phyloP scores from a whole-genome alignment of 306 rosid species.

The Quillaja saponaria region DNA sequence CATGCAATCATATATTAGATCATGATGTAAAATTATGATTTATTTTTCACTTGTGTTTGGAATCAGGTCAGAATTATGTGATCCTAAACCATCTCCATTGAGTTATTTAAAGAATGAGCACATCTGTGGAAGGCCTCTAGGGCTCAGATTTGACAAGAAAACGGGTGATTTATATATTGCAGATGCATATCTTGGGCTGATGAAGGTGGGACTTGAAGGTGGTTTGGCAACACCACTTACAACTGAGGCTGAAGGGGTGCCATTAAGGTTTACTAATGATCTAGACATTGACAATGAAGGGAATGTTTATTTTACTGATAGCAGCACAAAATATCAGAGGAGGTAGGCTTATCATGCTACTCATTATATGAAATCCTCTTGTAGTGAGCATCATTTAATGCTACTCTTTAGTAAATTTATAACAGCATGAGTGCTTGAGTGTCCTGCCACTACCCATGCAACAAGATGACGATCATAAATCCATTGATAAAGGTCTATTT shows the following conservation, averaged over 20 bases:
- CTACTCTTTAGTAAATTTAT: background rate
- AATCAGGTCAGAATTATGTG: slow-evolving; percentile 73
- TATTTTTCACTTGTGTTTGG: background rate
- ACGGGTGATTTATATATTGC: slow-evolving; percentile 91
- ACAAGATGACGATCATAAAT: slow-evolving; percentile 5
- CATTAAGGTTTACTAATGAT: slow-evolving; percentile 74
- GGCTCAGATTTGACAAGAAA: slow-evolving; percentile 88
- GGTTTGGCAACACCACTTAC: slow-evolving; percentile 79
- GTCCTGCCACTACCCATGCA: background rate
- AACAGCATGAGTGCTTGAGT: slow-evolving; percentile 5
- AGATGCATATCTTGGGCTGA: slow-evolving; percentile 81
- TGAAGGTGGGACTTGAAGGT: slow-evolving; percentile 91
- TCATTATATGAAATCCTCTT: background rate
- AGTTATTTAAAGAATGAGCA: slow-evolving; percentile 78
- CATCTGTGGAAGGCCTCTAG: slow-evolving; percentile 95
- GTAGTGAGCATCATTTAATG: background rate
- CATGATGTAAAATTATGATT: slow-evolving; percentile 5
- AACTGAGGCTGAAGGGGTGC: slow-evolving; percentile 83
- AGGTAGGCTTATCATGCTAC: slow-evolving; percentile 51
- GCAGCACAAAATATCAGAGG: slow-evolving; percentile 64
- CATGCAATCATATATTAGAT: background rate
- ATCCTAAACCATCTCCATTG: slow-evolving; percentile 63
- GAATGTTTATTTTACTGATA: slow-evolving; percentile 86
- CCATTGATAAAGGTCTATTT: background rate
- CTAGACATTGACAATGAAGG: slow-evolving; percentile 81